Base-by-base conservation (phyloP, 2,329 filamentous ascomycete species). In the Penicillium sp. region DNA sequence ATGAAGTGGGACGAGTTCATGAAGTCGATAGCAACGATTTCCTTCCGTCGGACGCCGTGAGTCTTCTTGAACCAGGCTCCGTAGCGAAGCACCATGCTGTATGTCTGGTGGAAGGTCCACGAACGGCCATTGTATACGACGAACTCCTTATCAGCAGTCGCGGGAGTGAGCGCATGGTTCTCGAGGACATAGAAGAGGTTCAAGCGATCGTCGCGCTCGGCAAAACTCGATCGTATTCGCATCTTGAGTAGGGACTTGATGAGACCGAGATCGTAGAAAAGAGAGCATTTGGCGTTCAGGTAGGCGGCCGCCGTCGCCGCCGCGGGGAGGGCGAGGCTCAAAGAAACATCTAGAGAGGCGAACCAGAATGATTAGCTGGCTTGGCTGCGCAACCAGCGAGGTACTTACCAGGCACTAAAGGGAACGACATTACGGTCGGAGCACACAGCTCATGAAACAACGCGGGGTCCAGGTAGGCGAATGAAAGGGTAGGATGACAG, bases 1-100 rank as follows among this genome's bases (percentile, higher is more conserved):
- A 91, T 57, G 56, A 88, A 91, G 3, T 77, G 75, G n/a, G 87
- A 81, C 27, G 81, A 86, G 60, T 94, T 95, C 65, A 85, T 83
- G 51, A 87, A 86, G 62, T 93, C 77, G 53, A 94, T 75, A 7
- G 86, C 87, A 13, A 94, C 84, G 21, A 94, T 80, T 36, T 94
- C 86, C 30, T 78, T 79, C 17, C 80, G 77, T 51, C 81, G 75
- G 32, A 94, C 72, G 19, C 74, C 73, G 36, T 83, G 75, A 7
- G 68, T 74, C 2, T 76, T 74, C 61, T 81, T 82, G 38, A 94
- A 69, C 84, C 86, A 94, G 37, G 77, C 73, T 18, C 86, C 87
- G 57, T 90, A 87, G 43, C 81, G 81, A 28, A 94, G 70, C 1
- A 78, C 77, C 7, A 68, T 76, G 38, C 87, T 77, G 64, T 94